Evolutionary conservation across 2,329 filamentous ascomycete species (phyloP).

Genomic region (Diaporthe amygdali): DNA sequence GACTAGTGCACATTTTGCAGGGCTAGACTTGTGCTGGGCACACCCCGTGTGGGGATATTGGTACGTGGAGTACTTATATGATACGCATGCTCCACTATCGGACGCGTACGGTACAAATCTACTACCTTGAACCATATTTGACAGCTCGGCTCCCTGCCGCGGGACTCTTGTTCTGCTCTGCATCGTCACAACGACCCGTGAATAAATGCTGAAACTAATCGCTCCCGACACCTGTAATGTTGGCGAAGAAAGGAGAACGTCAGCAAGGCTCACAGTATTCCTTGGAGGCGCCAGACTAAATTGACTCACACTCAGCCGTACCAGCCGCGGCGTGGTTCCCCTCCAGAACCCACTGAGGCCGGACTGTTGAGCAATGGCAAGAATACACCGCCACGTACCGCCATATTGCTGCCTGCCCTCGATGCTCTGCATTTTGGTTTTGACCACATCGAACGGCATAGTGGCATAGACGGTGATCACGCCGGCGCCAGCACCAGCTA

Average conservation of each 20-base stretch:
- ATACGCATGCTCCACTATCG: too few species aligned
- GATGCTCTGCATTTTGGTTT: constrained; percentile 30
- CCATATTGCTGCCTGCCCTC: neutral
- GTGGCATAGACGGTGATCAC: constrained; percentile 30
- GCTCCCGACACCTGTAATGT: neutral
- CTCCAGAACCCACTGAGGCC: neutral
- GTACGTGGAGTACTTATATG: neutral
- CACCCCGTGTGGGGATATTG: neutral
- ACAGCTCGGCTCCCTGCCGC: neutral
- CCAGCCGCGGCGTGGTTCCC: constrained; percentile 7
- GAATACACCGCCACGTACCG: neutral
- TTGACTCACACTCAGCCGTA: constrained; percentile 6
- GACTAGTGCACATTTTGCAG: neutral
- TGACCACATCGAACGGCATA: constrained; percentile 34
- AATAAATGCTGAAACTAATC: neutral
- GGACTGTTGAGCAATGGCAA: neutral
- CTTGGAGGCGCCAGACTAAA: neutral
- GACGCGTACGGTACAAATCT: neutral
- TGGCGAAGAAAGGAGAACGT: neutral
- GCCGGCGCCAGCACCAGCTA: constrained; percentile 27
- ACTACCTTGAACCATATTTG: too few species aligned
- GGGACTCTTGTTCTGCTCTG: neutral
- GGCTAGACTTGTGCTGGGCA: neutral
- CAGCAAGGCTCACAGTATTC: neutral
- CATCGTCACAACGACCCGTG: neutral